Evolutionary conservation across 2,329 filamentous ascomycete genomes (phyloP), one percentile per base, ranked within the genome.

Genomic region (Calonectria honghensis): DNA sequence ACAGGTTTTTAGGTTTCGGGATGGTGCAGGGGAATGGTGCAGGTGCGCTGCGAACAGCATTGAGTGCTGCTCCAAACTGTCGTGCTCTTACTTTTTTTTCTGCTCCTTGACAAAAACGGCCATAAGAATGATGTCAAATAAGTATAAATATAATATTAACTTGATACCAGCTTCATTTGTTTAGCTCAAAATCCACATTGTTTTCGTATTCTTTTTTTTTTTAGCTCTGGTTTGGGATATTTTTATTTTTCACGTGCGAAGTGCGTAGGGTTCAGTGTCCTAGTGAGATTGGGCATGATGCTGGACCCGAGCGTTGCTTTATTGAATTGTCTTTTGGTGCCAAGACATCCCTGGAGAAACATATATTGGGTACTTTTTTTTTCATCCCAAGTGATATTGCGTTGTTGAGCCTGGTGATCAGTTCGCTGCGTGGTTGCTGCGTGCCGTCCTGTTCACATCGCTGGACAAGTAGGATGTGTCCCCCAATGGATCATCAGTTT

Each of bases 71-170:
- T 48, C 11, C n/a, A 48, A 48, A 48, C n/a, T 48, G 9, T 48
- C 45, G 45, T 48, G n/a, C 45, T 24, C 45, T 48, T 10, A 11
- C 24, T 4, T 48, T 48, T 48, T 48, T 24, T 24, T 48, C n/a
- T n/a, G 45, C 45, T n/a, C 18, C 41, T 45, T 24, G 45, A 48
- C n/a, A 48, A 48, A 48, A 48, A 48, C 45, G 45, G 45, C 45
- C 45, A 48, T 48, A 48, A 48, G 45, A 48, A 48, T 48, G 45
- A 48, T 48, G 6, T 24, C n/a, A 48, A 48, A 24, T 48, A 48
- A 48, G 45, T 24, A 45, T 45, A 48, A 48, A 48, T 48, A 48
- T 48, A 48, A 48, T 48, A 48, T 48, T 48, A 24, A 48, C 45
- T 24, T 7, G 45, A 24, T 48, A 48, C 45, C 45, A 48, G 6